These are phyloP conservation scores for Colletotrichum tropicicola DNA, from an alignment of 2,329 filamentous ascomycete species.

Conservation along the genomic window DNA sequence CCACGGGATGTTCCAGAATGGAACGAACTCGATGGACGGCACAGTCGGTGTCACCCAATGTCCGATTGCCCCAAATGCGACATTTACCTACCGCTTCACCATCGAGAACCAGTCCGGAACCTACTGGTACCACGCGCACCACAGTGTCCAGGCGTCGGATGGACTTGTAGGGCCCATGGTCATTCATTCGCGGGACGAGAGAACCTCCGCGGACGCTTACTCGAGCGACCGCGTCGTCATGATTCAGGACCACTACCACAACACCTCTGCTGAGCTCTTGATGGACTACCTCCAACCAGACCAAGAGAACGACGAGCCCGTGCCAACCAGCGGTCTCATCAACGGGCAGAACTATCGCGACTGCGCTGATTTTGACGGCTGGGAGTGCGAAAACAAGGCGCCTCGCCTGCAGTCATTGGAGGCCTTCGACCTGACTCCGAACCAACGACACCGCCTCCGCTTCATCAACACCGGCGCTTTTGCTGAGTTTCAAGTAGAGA, in stretches of 20 bases:
- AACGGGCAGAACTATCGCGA: conserved; percentile 59
- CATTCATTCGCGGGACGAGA: conserved; percentile 65
- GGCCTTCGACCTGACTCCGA: conserved; percentile 53
- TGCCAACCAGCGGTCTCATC: conserved; percentile 71
- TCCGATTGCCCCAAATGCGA: conserved; percentile 68
- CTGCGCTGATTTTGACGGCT: conserved; percentile 44
- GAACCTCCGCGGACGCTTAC: conserved; percentile 31
- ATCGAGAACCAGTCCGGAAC: conserved; percentile 60
- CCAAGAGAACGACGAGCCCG: conserved; percentile 69
- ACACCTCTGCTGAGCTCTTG: conserved; percentile 58
- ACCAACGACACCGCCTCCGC: conserved; percentile 70
- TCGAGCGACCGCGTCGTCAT: conserved; percentile 68
- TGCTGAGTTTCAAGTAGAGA: conserved; percentile 75
- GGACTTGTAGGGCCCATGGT: conserved; percentile 74
- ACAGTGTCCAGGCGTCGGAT: conserved; percentile 71
- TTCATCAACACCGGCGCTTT: conserved; percentile 77
- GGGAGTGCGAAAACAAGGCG: conserved; percentile 52
- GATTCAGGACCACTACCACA: conserved; percentile 79
- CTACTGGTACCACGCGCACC: conserved; percentile 73
- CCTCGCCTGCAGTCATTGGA: conserved; percentile 35
- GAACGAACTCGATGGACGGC: conserved; percentile 79
- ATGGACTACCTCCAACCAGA: conserved; percentile 63
- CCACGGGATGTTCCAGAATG: conserved; percentile 81
- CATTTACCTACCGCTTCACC: conserved; percentile 74
- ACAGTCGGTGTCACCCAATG: conserved; percentile 74